Evolutionary conservation across 2,329 filamentous ascomycete genomes (phyloP), one percentile per base, ranked within the genome.

Genomic region (Pseudogymnoascus sp.): DNA sequence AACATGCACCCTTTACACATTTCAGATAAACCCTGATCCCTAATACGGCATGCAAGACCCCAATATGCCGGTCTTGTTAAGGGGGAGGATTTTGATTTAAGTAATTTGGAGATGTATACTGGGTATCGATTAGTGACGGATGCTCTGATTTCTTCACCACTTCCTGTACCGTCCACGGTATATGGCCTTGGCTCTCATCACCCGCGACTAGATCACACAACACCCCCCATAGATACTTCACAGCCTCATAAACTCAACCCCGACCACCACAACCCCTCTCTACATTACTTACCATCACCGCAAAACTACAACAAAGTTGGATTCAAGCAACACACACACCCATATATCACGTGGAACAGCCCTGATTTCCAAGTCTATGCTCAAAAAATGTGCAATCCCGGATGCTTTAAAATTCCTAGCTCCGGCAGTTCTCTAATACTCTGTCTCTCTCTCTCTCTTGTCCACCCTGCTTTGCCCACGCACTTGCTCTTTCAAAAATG

Each of bases 321-420:
- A 22, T 22, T 22, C 20, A 22, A 22, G 20, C 20, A 22, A 22
- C 20, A 22, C 1, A 0, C 1, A 18, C 12, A 54, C 0, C 2
- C 25, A 32, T 2, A 54, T 18, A 54, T 54, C 47, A 32, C 47
- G 47, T 54, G 47, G 32, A 32, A 54, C n/a, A 54, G 12, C 47
- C 25, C n/a, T 4, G 25, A 54, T 32, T 16, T 54, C 5, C 47
- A 54, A n/a, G 20, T 22, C 11, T 18, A 50, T 32, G 47, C 47
- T 54, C 47, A 38, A 41, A 50, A 54, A 54, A 54, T 54, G 47
- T 54, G 47, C 28, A 54, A 54, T 32, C 28, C 43, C 47, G 47
- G 25, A 54, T 54, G 47, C 47, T 54, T 54, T 54, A 54, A 54
- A n/a, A 32, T 54, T 54, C 47, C 47, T 20, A 54, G 47, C 28